phyloP scores from a whole-genome alignment of 2,329 filamentous ascomycete genomes.

The Hypoxylon sp. region DNA sequence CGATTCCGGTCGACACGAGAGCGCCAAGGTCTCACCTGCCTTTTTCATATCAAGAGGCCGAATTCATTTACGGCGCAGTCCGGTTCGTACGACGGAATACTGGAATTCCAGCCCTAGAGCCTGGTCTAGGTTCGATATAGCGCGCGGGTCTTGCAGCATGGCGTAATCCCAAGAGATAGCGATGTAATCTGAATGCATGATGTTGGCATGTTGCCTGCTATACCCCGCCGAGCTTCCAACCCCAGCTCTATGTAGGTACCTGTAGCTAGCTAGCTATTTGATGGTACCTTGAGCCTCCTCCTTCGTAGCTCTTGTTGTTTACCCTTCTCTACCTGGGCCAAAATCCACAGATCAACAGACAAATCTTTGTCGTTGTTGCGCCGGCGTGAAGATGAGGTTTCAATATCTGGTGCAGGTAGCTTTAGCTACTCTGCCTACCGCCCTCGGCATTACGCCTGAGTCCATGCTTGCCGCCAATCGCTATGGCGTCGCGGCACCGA shows the following conservation, averaged over 20 bases:
- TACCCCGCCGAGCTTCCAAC: slow-evolving; percentile 38
- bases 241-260: slow-evolving; percentile 19
- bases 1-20: slow-evolving; percentile 38
- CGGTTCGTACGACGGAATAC: slow-evolving; percentile 30
- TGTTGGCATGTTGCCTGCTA: slow-evolving; percentile 41
- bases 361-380: slow-evolving; percentile 24
- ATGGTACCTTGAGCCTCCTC: slow-evolving; percentile 24
- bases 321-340: slow-evolving; percentile 12
- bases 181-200: slow-evolving; percentile 41
- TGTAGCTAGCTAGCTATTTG: slow-evolving; percentile 24
- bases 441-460: slow-evolving; percentile 53
- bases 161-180: slow-evolving; percentile 43
- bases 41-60: slow-evolving; percentile 40
- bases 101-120: slow-evolving; percentile 28
- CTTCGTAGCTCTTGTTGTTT: slow-evolving; percentile 27
- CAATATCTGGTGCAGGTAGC: slow-evolving; percentile 48
- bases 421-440: slow-evolving; percentile 50
- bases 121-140: slow-evolving; percentile 30
- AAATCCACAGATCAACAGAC: slow-evolving; percentile 23
- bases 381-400: slow-evolving; percentile 49
- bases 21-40: slow-evolving; percentile 42
- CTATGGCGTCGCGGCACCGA: slow-evolving; percentile 53
- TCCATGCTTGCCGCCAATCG: slow-evolving; percentile 54
- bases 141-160: slow-evolving; percentile 28
- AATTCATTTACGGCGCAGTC: slow-evolving; percentile 23